A percentile compares a stretch with the other conserved stretches of the same genome.
Conservation (phyloP, 2,329 filamentous ascomycete species). For the Colletotrichum liaoningense region DNA sequence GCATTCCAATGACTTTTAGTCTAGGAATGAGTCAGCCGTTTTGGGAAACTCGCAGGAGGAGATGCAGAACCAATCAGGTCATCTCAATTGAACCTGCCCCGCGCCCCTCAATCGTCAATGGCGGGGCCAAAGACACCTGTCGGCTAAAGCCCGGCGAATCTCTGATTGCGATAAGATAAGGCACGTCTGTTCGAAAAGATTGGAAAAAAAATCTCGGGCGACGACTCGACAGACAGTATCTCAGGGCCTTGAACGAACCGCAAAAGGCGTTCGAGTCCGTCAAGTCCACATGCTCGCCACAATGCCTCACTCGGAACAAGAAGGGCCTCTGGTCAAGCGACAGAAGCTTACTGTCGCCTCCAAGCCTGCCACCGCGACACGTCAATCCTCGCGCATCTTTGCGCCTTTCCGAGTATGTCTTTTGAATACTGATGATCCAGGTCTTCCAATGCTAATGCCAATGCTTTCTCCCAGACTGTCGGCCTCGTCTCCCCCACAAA, state of each 20-base stretch:
- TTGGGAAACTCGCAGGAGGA: not conserved
- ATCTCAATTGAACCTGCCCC: not conserved
- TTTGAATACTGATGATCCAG: constrained; percentile 4
- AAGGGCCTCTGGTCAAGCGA: constrained; percentile 78
- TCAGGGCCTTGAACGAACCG: constrained; percentile 15
- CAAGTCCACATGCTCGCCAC: constrained; percentile 35
- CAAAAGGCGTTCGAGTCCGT: constrained; percentile 1
- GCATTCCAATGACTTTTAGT: not conserved
- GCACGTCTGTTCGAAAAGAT: constrained; percentile 2
- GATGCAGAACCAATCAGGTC: not conserved
- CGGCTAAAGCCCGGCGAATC: constrained; percentile 17
- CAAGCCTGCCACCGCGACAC: constrained; percentile 50
- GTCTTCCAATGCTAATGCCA: not conserved
- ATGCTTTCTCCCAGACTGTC: constrained; percentile 72
- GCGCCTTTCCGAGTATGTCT: constrained; percentile 87
- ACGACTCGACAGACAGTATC: not conserved
- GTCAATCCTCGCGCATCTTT: constrained; percentile 81
- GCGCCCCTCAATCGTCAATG: not conserved
- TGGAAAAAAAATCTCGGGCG: constrained; percentile 18
- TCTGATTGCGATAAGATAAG: constrained; percentile 28
- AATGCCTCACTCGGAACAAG: constrained; percentile 70
- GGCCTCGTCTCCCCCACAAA: constrained; percentile 91
- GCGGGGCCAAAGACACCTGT: too few relatives aligned
- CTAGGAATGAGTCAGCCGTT: not conserved
- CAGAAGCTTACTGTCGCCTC: constrained; percentile 70